Base-by-base conservation (phyloP, 2,329 filamentous ascomycete species). In the Pleomassaria siparia region DNA sequence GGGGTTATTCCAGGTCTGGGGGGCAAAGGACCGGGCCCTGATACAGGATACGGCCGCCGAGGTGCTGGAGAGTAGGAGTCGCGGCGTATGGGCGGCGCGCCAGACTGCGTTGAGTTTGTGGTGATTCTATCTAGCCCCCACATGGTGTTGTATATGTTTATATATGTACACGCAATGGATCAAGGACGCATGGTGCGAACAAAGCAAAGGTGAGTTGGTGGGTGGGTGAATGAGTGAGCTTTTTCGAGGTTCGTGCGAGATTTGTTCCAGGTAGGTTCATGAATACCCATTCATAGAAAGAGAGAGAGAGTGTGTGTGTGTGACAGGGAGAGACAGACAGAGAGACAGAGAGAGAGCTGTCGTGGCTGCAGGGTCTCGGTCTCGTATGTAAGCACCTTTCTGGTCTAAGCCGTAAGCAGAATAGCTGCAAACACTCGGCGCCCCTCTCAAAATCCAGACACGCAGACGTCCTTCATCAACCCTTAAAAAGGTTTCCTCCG, bases 101-200 rank as follows among this genome's bases (percentile, higher is more conserved):
- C 79, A 47, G 82, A 77, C 72, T 83, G 76, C 69, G 82, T 84
- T 47, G 85, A 81, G 71, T 87, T 85, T 61, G 81, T 84, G 55
- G 87, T 86, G 56, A 95, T 84, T 69, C 91, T 87, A 76, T 96
- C 91, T 66, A 95, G 84, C 2, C 66, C 66, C 91, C 91, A 96
- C 89, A 95, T 95, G 48, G 49, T 66, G 60, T 43, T n/a, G 24
- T 18, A n/a, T n/a, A n/a, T 37, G 15, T 35, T 16, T 20, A 16
- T 8, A 13, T 13, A 29, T 30, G 26, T n/a, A n/a, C n/a, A n/a
- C n/a, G 25, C 28, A n/a, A 18, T 5, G 22, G 24, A 10, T 47
- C 44, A 53, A 43, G 20, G 50, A 32, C 30, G 40, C 41, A 45
- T 47, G 1, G 25, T 41, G 40, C 21, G 24, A 25, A 40, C 24